Conservation (phyloP, 306 rosid genomes). For the Lagenaria siceraria region DNA sequence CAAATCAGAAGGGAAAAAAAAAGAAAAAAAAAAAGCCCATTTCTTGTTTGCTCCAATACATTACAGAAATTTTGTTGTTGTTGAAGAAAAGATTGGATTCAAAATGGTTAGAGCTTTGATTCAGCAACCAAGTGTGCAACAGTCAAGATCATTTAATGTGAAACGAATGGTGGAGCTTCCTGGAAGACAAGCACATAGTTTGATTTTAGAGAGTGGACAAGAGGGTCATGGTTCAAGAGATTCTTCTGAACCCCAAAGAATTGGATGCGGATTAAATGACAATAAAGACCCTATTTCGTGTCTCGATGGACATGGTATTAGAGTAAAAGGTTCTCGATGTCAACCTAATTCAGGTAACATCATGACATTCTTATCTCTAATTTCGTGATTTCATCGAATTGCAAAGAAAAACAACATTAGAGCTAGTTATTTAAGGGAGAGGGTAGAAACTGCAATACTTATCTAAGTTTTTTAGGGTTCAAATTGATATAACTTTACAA, state of each 20-base stretch:
- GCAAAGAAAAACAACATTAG: not conserved
- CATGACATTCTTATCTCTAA: not conserved
- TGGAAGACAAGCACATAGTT: constrained; percentile 42
- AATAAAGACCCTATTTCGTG: constrained; percentile 12
- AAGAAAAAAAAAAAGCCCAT: not conserved
- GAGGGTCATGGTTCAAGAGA: constrained; percentile 18
- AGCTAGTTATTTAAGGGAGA: too few species aligned
- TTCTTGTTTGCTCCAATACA: not conserved
- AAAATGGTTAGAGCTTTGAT: constrained; percentile 59
- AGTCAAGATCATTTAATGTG: constrained; percentile 55
- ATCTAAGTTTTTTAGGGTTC: too few species aligned
- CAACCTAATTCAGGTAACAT: constrained; percentile 32
- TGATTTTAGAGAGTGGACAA: constrained; percentile 26
- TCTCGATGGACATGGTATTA: constrained; percentile 8
- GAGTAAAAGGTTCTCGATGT: constrained; percentile 12
- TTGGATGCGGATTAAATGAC: constrained; percentile 8
- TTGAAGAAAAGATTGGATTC: not conserved
- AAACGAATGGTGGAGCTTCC: constrained; percentile 52
- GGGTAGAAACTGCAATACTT: too few species aligned
- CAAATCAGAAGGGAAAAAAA: not conserved
- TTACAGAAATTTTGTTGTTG: not conserved
- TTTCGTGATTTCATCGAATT: too few species aligned
- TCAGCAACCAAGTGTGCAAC: constrained; percentile 38
- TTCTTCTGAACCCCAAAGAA: constrained; percentile 9
- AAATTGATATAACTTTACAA: too few species aligned